Evolutionary conservation across 129 eudicot species (phyloP).

Genomic region (Cynara cardunculus): DNA sequence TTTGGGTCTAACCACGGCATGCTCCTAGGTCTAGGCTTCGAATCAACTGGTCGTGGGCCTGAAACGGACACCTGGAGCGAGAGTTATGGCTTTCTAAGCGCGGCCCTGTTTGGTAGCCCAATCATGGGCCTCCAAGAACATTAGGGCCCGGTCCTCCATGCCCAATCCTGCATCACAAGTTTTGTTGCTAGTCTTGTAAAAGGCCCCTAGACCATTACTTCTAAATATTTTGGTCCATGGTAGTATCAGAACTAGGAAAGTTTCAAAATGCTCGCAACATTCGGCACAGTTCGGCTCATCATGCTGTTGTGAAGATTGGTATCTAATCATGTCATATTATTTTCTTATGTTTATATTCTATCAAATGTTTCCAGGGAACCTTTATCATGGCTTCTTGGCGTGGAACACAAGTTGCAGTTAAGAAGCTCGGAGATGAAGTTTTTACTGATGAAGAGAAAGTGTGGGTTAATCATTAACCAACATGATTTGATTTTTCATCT

Average conservation of each 20-base stretch:
- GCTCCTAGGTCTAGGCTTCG: too few species aligned
- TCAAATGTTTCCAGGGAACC: slow-evolving; percentile 47
- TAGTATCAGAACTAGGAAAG: neutral
- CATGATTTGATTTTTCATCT: neutral
- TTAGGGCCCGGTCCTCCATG: too few species aligned
- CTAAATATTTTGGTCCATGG: neutral
- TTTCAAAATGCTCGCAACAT: neutral
- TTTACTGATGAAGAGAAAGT: slow-evolving; percentile 61
- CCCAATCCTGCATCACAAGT: too few species aligned
- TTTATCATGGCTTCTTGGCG: slow-evolving; percentile 60
- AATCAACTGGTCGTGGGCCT: too few species aligned
- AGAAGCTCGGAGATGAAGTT: slow-evolving; percentile 60
- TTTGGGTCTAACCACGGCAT: too few species aligned
- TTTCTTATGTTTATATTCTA: neutral
- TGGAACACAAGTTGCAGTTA: slow-evolving; percentile 78
- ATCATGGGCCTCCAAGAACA: too few species aligned
- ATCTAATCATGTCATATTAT: neutral
- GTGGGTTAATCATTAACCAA: slow-evolving; percentile 39
- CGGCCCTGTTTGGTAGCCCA: too few species aligned
- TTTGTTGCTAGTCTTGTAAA: too few species aligned
- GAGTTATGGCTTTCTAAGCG: too few species aligned
- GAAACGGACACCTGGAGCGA: too few species aligned
- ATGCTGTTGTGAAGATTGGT: neutral
- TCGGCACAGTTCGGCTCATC: neutral
- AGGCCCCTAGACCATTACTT: neutral